Percentiles rank a stretch among this genome's conserved stretches.
phyloP scores from a whole-genome alignment of 73 alveolate genomes.

The Tetrahymena borealis region DNA sequence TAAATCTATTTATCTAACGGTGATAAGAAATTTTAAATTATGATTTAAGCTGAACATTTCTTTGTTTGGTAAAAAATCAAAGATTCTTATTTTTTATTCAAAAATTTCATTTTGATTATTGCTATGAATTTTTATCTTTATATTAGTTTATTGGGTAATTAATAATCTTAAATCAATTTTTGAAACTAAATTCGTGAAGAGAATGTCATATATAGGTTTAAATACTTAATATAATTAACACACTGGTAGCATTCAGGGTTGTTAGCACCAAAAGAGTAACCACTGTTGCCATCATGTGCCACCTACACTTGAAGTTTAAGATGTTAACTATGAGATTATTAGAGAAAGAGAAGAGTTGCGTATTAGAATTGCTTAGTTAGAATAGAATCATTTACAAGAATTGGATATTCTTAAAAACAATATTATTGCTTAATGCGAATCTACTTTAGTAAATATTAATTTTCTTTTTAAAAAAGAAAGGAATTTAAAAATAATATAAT shows the following conservation, averaged over 20 bases:
- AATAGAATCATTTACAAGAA: neutral
- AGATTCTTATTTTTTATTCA: too few relatives aligned
- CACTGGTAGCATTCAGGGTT: neutral
- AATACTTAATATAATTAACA: neutral
- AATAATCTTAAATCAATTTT: neutral
- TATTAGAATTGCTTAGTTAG: neutral
- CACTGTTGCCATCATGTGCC: neutral
- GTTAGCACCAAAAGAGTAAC: neutral
- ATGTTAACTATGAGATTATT: neutral
- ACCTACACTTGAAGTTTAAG: neutral
- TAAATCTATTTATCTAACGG: neutral
- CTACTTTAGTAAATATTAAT: neutral
- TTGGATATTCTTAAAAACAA: neutral
- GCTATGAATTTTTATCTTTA: too few relatives aligned
- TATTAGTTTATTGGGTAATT: neutral
- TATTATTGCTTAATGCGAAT: neutral
- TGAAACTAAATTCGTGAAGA: neutral
- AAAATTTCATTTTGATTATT: neutral
- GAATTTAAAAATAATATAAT: neutral
- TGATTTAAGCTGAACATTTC: neutral
- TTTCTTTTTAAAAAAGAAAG: neutral
- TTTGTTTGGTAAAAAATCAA: neutral
- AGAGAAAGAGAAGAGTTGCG: neutral
- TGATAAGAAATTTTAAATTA: neutral
- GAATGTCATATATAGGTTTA: neutral